A percentile compares a stretch with the other conserved stretches of the same genome.
Evolutionary conservation across 495 filamentous ascomycete genomes (phyloP).

Genomic region (Neurospora discreta): DNA sequence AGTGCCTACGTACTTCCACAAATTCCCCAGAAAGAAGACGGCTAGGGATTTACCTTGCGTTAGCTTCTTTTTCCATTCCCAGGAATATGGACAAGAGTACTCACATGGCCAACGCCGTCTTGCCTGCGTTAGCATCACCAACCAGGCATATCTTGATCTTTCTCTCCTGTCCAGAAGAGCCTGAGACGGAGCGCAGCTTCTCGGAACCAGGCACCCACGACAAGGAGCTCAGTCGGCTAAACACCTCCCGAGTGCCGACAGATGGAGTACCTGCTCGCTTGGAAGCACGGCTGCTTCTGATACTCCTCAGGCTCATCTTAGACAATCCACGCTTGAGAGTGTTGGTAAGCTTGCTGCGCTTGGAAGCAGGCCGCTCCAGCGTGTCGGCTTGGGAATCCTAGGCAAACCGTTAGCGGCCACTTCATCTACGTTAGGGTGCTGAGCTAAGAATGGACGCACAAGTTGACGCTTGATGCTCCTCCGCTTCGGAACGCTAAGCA

Average conservation of each 20-base stretch:
- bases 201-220: background rate
- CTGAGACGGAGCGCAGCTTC: background rate
- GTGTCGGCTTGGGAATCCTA: background rate
- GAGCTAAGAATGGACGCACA: background rate
- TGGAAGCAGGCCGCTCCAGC: slow-evolving; percentile 1
- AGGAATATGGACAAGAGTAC: background rate
- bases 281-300: background rate
- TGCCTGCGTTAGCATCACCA: slow-evolving; percentile 12
- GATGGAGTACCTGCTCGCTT: background rate
- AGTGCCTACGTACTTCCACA: background rate
- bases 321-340: slow-evolving; percentile 3
- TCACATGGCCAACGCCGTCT: slow-evolving; percentile 12
- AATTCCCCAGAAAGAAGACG: background rate
- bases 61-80: background rate
- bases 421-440: background rate
- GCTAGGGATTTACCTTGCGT: background rate
- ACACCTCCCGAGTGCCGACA: background rate
- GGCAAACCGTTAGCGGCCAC: background rate
- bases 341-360: slow-evolving; percentile 5
- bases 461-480: background rate
- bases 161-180: background rate
- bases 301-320: background rate
- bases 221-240: slow-evolving; percentile 2
- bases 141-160: slow-evolving; percentile 15
- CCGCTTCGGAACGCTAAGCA: background rate